phyloP scores from a whole-genome alignment of 2,329 filamentous ascomycete species.

The Venturia effusa region DNA sequence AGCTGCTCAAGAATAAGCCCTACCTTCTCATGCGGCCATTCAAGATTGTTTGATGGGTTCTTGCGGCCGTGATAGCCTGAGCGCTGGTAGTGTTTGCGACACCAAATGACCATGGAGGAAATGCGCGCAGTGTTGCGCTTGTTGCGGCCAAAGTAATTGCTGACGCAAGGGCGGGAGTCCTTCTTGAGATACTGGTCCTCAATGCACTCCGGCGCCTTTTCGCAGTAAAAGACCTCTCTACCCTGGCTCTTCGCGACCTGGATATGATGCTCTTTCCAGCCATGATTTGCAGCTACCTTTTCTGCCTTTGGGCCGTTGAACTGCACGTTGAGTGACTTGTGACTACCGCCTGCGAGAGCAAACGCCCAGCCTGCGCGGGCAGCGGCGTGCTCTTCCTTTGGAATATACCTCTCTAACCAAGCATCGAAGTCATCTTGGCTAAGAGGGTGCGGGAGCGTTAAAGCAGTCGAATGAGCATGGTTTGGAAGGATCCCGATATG shows the following conservation, averaged over 20 bases:
- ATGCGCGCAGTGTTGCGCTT: conserved; percentile 7
- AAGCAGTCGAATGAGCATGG: neutral
- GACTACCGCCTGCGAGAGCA: neutral
- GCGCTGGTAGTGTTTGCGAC: conserved; percentile 8
- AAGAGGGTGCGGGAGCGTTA: neutral
- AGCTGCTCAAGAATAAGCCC: neutral
- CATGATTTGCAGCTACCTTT: neutral
- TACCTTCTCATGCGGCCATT: conserved; percentile 5
- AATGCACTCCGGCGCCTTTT: neutral
- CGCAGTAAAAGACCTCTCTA: neutral
- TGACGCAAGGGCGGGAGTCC: conserved; percentile 8
- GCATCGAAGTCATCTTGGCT: neutral
- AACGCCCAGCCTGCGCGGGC: neutral
- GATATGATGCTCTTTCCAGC: neutral
- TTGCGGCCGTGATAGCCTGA: neutral
- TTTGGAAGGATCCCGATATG: neutral
- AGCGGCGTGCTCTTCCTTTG: neutral
- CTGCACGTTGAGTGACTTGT: neutral
- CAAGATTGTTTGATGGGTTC: neutral
- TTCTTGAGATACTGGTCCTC: neutral
- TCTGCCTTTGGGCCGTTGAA: neutral
- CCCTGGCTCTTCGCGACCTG: neutral
- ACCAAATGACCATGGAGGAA: conserved; percentile 1
- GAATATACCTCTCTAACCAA: neutral
- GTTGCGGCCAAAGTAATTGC: conserved; percentile 9